Percentiles rank a stretch among this genome's conserved stretches.
phyloP scores from a whole-genome alignment of 495 filamentous ascomycete species.

The Hyaloscypha hepaticicola region DNA sequence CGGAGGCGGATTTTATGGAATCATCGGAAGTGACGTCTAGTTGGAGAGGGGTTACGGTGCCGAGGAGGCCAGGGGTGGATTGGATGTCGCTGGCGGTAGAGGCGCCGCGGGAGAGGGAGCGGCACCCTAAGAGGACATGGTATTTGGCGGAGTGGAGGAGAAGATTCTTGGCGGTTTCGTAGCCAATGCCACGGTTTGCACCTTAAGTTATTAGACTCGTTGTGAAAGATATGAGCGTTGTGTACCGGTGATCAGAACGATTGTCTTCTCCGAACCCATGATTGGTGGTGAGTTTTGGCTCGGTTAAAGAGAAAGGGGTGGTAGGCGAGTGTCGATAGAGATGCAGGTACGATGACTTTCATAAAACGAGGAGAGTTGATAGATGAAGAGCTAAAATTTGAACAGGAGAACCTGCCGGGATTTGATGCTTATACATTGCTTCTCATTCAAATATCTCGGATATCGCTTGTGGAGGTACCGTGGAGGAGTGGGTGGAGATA shows the following conservation, averaged over 20 bases:
- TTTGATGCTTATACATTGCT: background rate
- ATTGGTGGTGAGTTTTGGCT: background rate
- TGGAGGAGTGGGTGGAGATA: background rate
- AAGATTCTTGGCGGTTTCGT: conserved; percentile 36
- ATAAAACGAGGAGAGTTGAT: background rate
- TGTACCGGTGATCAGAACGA: conserved; percentile 24
- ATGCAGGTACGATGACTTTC: background rate
- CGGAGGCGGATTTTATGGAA: conserved; percentile 41
- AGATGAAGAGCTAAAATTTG: background rate
- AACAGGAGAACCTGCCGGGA: background rate
- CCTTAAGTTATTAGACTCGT: conserved; percentile 26
- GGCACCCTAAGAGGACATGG: conserved; percentile 40
- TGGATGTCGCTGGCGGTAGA: conserved; percentile 33
- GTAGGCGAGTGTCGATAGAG: background rate
- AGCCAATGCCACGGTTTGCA: conserved; percentile 43
- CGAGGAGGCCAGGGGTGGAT: conserved; percentile 16
- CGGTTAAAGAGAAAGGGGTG: background rate
- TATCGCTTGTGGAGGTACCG: background rate
- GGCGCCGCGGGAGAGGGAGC: conserved; percentile 34
- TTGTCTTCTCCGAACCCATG: conserved; percentile 1
- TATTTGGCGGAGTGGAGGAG: conserved; percentile 32
- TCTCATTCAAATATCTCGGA: background rate
- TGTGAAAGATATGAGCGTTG: background rate
- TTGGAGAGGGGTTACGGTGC: conserved; percentile 18
- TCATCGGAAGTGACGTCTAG: conserved; percentile 45